Percentiles rank a stretch among this genome's conserved stretches.
These are phyloP conservation scores for Globisporangium cederbergense DNA, from an alignment of 352 stramenopile genomes.

Conservation along the genomic window DNA sequence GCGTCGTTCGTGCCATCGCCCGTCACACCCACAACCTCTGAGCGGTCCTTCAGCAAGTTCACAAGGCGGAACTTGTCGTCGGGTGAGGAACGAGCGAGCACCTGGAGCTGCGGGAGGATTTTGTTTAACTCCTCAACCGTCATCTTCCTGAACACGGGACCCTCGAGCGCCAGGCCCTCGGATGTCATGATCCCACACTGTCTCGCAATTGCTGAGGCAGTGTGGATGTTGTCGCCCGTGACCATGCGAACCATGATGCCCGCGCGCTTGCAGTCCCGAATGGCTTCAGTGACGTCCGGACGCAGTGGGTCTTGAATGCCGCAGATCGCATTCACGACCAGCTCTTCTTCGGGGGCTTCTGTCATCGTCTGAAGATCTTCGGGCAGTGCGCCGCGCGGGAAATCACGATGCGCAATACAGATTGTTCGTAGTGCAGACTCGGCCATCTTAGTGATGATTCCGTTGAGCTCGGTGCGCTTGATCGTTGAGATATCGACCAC, in stretches of 20 bases:
- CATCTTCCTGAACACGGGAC: conserved; percentile 90
- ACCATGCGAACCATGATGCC: conserved; percentile 99
- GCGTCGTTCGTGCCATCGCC: conserved; percentile 83
- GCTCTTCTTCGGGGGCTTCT: conserved; percentile 66
- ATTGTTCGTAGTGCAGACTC: conserved; percentile 83
- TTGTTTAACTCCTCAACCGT: conserved; percentile 48
- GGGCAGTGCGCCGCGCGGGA: conserved; percentile 43
- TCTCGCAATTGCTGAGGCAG: conserved; percentile 93
- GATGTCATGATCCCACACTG: conserved; percentile 95
- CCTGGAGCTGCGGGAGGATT: conserved; percentile 68
- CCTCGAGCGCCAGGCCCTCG: conserved; percentile 89
- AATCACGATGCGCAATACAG: conserved; percentile 85
- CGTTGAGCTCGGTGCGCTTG: conserved; percentile 68
- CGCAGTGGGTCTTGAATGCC: conserved; percentile 96
- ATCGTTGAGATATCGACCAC: conserved; percentile 50
- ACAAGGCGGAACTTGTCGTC: conserved; percentile 98
- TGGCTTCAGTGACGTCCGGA: conserved; percentile 91
- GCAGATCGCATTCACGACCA: conserved; percentile 89
- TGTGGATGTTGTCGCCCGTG: conserved; percentile 98
- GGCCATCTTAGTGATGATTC: conserved; percentile 76
- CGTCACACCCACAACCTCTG: conserved; percentile 77
- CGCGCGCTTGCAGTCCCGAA: conserved; percentile 92
- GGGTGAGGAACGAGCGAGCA: conserved; percentile 93
- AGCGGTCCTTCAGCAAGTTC: conserved; percentile 66
- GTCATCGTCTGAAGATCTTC: conserved; percentile 51